Percentiles rank a stretch among this genome's conserved stretches.
phyloP scores from a whole-genome alignment of 306 rosid genomes.

The Acacia acuminata region DNA sequence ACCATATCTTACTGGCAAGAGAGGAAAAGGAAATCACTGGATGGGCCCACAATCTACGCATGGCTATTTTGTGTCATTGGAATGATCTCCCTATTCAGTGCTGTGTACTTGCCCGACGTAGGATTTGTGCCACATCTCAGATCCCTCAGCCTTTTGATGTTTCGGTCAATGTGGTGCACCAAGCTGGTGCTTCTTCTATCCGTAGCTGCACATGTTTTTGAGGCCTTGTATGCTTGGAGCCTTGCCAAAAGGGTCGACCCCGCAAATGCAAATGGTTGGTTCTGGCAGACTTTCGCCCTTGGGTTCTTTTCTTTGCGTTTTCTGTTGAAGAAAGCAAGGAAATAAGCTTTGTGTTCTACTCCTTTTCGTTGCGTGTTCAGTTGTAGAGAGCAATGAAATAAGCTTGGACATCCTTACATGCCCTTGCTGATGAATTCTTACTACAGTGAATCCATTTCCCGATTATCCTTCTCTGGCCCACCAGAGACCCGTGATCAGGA shows the following conservation, averaged over 20 bases:
- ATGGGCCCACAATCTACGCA: conserved; percentile 72
- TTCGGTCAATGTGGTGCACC: conserved; percentile 60
- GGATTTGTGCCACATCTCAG: conserved; percentile 63
- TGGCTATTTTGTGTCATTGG: conserved; percentile 75
- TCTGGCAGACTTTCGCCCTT: conserved; percentile 79
- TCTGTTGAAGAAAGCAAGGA: conserved; percentile 60
- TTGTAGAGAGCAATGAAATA: conserved; percentile 55
- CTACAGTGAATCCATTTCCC: not conserved
- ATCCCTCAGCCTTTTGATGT: conserved; percentile 54
- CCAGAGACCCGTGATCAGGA: not conserved
- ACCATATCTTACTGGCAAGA: conserved; percentile 91
- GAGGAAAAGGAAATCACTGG: conserved; percentile 58
- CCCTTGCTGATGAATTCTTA: not conserved
- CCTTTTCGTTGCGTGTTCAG: conserved; percentile 70
- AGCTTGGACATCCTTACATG: not conserved
- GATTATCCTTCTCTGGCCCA: not conserved
- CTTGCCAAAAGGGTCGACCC: conserved; percentile 83
- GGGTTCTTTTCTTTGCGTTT: conserved; percentile 81
- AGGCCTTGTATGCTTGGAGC: conserved; percentile 74
- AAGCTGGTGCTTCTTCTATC: conserved; percentile 53
- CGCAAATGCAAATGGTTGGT: conserved; percentile 73
- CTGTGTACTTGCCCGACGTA: conserved; percentile 67
- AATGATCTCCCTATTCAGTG: conserved; percentile 63
- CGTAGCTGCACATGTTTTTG: conserved; percentile 45
- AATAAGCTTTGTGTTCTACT: not conserved